Base-by-base conservation (phyloP, 306 rosid genomes). In the Astragalus glycyphyllos region DNA sequence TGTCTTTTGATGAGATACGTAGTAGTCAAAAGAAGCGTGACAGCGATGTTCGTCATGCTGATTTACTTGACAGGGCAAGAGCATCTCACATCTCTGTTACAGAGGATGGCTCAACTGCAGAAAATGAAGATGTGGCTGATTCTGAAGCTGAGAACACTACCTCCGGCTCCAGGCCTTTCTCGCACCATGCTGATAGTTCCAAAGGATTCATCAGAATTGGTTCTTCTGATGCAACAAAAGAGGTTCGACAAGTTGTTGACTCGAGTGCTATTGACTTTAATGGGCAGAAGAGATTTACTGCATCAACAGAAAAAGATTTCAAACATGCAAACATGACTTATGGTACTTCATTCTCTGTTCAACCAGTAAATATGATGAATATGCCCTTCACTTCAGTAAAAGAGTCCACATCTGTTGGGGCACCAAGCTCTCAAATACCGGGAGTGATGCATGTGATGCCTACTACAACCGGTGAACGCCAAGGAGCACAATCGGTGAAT, bases 121-220 rank as follows among this genome's bases (percentile, higher is more conserved):
- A 93, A 80, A 93, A 87, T 82, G 98, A 89, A 81, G 98, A 93
- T 34, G 94, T 93, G 71, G 98, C 91, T 2, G 98, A 93, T 74
- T 93, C 98, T 80, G 97, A 89, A 76, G 85, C 84, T 11, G 97
- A 95, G 79, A 91, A 88, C 75, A 77, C 97, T 62, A 75, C 92
- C 75, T 87, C 97, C 42, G 83, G 87, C 75, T 87, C 97, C 42
- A 84, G 87, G 82, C 83, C 80, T 23, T 63, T 74, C 48, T 80
- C 89, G 68, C 86, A 73, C 29, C 88, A 79, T 32, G 74, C 80
- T 58, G 89, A 87, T 46, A 82, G 86, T 73, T 75, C 91, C 54
- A 90, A 86, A 82, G 79, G 88, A 68, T 83, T 80, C 69, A 35
- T 81, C 23, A 92, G 91, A 71, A 80, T 77, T 7, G 79, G 77